phyloP scores from a whole-genome alignment of 768 basidiomycete genomes.

The Termitomyces sp. region DNA sequence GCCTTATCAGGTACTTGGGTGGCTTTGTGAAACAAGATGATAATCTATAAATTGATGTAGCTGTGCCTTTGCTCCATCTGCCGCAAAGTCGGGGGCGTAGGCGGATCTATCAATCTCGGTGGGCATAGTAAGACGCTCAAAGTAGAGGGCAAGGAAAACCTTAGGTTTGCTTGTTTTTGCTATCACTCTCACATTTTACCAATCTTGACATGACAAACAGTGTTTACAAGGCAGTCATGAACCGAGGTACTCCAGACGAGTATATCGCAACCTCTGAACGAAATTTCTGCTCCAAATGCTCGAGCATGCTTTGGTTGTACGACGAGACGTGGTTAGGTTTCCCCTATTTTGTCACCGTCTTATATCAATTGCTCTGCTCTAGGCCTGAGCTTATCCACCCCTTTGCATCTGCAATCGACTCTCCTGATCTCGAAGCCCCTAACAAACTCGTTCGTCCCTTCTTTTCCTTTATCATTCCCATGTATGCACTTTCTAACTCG shows the following conservation, averaged over 20 bases:
- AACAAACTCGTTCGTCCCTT: conserved; percentile 20
- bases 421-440: conserved; percentile 48
- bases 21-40: no score
- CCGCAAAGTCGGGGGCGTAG: conserved; percentile 61
- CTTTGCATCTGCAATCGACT: conserved; percentile 63
- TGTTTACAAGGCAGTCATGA: conserved; percentile 56
- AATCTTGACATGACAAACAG: conserved; percentile 21
- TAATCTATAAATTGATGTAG: conserved; percentile 22
- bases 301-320: conserved; percentile 64
- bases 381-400: conserved; percentile 67
- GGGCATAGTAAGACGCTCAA: conserved; percentile 46
- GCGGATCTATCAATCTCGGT: conserved; percentile 65
- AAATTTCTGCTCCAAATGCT: conserved; percentile 60
- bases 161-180: conserved; percentile 34
- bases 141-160: conserved; percentile 47
- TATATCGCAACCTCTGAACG: conserved; percentile 47
- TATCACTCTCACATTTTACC: not conserved
- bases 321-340: conserved; percentile 50
- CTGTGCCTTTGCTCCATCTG: conserved; percentile 67
- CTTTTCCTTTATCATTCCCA: not conserved
- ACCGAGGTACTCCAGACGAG: conserved; percentile 49
- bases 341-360: no score
- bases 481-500: not conserved
- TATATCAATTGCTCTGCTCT: no score
- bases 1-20: conserved; percentile 50